Conservation (phyloP, 176 grass and related monocot species). For the Aegilops longissima region DNA sequence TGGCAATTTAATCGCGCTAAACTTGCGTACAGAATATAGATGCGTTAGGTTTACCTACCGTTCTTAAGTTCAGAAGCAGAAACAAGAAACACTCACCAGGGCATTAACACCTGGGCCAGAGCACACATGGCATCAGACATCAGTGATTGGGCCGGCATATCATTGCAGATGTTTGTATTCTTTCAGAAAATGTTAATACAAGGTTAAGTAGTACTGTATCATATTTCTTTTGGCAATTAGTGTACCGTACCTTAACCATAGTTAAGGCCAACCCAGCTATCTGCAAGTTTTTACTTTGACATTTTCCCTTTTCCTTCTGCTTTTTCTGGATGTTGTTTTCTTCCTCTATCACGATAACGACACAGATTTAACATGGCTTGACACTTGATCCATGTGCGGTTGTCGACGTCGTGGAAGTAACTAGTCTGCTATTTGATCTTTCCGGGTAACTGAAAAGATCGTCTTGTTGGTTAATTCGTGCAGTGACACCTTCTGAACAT, state of each 20-base stretch:
- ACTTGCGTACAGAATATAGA: conserved; percentile 21
- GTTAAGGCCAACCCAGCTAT: background rate
- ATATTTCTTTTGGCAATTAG: background rate
- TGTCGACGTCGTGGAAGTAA: background rate
- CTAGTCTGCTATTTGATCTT: background rate
- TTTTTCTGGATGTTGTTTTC: conserved; percentile 10
- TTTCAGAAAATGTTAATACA: background rate
- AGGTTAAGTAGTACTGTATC: too few relatives aligned
- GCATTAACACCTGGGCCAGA: conserved; percentile 30
- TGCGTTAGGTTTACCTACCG: conserved; percentile 45
- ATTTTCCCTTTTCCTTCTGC: background rate
- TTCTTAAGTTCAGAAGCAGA: conserved; percentile 19
- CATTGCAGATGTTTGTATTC: conserved; percentile 17
- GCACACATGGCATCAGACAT: conserved; percentile 29
- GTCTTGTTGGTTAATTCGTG: background rate
- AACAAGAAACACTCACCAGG: conserved; percentile 22
- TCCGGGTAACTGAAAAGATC: background rate
- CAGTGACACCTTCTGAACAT: conserved; percentile 19
- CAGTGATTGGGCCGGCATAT: background rate
- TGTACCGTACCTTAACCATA: background rate
- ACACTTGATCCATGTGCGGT: background rate
- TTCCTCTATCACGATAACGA: background rate
- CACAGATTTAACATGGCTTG: conserved; percentile 14
- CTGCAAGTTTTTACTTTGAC: background rate
- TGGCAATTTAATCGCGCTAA: conserved; percentile 22